A percentile compares a stretch with the other conserved stretches of the same genome.
Evolutionary conservation across 179 eudicot genomes (phyloP).

Genomic region (Beta corolliflora): DNA sequence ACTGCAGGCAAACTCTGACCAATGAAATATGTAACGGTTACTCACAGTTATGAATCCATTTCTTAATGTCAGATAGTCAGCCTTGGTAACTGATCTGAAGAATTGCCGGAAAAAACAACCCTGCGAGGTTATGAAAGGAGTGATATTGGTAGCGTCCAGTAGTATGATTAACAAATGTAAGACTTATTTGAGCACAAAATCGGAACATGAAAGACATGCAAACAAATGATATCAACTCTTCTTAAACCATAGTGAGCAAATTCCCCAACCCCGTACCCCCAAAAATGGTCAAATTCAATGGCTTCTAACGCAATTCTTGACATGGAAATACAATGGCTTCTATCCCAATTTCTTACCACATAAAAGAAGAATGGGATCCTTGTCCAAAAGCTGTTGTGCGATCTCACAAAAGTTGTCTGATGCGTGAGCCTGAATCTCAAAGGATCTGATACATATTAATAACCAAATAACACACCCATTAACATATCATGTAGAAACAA

Average conservation of each 20-base stretch:
- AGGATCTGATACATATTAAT: constrained; percentile 39
- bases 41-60: constrained; percentile 90
- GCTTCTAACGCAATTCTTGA: constrained; percentile 24
- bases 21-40: background rate
- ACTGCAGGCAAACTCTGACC: background rate
- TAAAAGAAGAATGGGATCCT: constrained; percentile 74
- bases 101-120: constrained; percentile 93
- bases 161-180: background rate
- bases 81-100: constrained; percentile 72
- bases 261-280: background rate
- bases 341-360: constrained; percentile 52
- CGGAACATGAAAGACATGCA: background rate
- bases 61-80: constrained; percentile 87
- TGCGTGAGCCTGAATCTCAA: constrained; percentile 87
- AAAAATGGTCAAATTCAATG: background rate
- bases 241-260: background rate
- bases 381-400: constrained; percentile 84
- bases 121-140: constrained; percentile 36
- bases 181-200: background rate
- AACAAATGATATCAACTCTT: background rate
- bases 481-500: constrained; percentile 5
- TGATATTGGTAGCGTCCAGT: background rate
- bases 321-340: background rate
- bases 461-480: background rate
- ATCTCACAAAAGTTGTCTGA: constrained; percentile 90